A percentile compares a stretch with the other conserved stretches of the same genome.
phyloP scores from a whole-genome alignment of 768 basidiomycete genomes.

The Mycena filopes region DNA sequence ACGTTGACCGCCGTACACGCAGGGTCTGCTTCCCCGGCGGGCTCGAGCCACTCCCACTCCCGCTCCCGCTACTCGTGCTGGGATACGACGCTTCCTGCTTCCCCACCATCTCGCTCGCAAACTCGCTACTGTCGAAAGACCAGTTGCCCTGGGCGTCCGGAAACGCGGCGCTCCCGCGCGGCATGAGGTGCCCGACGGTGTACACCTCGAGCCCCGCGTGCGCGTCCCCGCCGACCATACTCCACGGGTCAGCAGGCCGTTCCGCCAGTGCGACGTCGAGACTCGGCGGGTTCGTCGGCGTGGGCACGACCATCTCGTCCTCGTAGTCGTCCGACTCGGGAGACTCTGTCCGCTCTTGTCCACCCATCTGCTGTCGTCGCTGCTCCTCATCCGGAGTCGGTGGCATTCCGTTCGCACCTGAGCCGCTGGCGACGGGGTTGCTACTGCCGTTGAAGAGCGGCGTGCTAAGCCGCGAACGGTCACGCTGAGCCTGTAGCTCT shows the following conservation, averaged over 20 bases:
- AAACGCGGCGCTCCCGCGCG: constrained; percentile 56
- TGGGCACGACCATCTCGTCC: constrained; percentile 31
- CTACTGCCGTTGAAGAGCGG: constrained; percentile 21
- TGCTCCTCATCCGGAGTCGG: background rate
- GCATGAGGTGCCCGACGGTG: constrained; percentile 82
- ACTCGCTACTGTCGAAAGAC: constrained; percentile 60
- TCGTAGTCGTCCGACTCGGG: constrained; percentile 32
- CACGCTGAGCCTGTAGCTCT: constrained; percentile 58
- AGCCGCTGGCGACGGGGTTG: background rate
- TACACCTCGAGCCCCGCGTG: constrained; percentile 84
- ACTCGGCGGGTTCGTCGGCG: constrained; percentile 34
- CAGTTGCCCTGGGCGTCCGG: constrained; percentile 66
- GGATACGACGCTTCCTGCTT: constrained; percentile 34
- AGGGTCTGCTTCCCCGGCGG: constrained; percentile 59
- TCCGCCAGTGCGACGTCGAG: constrained; percentile 39
- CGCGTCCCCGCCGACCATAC: constrained; percentile 35
- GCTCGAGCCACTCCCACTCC: constrained; percentile 20
- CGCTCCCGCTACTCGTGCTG: constrained; percentile 36
- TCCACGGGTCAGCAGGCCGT: constrained; percentile 25
- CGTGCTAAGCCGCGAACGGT: constrained; percentile 16
- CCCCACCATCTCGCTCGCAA: constrained; percentile 42
- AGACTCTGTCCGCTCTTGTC: constrained; percentile 6
- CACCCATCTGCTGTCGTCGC: constrained; percentile 1
- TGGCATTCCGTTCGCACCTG: background rate
- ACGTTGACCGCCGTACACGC: constrained; percentile 79